Evolutionary conservation across 2,329 filamentous ascomycete species (phyloP).

Genomic region (Blastomyces silverae): DNA sequence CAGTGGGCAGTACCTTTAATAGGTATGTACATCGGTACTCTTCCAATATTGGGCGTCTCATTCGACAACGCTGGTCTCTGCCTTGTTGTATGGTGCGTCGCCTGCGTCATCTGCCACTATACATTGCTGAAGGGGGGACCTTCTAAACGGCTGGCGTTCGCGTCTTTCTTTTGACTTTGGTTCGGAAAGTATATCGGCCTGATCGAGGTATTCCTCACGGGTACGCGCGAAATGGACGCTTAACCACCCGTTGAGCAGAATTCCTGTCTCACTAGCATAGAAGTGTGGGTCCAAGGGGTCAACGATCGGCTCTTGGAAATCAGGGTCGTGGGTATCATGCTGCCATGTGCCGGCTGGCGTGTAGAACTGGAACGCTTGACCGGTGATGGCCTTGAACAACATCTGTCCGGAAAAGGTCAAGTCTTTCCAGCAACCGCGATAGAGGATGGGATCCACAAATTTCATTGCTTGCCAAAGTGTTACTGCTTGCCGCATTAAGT

Average conservation of each 20-base stretch:
- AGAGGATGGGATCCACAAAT: constrained; percentile 20
- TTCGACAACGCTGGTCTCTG: not conserved
- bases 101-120: not conserved
- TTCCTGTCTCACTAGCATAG: constrained; percentile 16
- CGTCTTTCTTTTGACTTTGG: not conserved
- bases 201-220: constrained; percentile 12
- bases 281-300: constrained; percentile 12
- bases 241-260: constrained; percentile 21
- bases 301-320: constrained; percentile 11
- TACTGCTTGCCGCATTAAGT: not conserved
- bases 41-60: not conserved
- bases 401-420: constrained; percentile 11
- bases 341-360: constrained; percentile 17
- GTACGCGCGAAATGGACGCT: constrained; percentile 1
- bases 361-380: constrained; percentile 18
- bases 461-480: constrained; percentile 18
- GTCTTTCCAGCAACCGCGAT: constrained; percentile 13
- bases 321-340: constrained; percentile 10
- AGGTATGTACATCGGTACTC: not conserved
- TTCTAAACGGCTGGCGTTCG: not conserved
- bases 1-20: not conserved
- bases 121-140: constrained; percentile 13
- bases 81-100: not conserved
- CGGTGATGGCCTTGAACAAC: constrained; percentile 18
- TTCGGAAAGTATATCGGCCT: not conserved